Conservation (phyloP, 768 basidiomycete genomes). For the Coprinopsis sp. region DNA sequence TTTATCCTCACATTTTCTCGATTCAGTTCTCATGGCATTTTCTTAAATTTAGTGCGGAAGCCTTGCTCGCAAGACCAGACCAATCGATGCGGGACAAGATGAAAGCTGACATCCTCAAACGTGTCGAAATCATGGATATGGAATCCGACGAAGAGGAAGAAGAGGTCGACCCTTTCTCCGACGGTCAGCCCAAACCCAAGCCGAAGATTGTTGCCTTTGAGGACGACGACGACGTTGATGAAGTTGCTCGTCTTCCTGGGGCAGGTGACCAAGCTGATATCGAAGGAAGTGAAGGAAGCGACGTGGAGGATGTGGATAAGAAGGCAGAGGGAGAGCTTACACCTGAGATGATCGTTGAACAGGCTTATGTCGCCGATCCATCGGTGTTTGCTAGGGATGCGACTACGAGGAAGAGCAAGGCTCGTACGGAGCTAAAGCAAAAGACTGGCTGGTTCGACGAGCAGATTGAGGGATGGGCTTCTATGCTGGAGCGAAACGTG, state of each 20-base stretch:
- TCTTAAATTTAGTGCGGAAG: constrained; percentile 29
- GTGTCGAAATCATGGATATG: constrained; percentile 53
- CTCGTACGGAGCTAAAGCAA: constrained; percentile 57
- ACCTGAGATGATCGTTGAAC: constrained; percentile 65
- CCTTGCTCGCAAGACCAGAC: constrained; percentile 47
- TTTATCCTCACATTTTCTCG: background rate
- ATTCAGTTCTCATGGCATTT: background rate
- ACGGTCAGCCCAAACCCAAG: background rate
- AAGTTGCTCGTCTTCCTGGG: constrained; percentile 7
- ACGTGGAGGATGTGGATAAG: constrained; percentile 52
- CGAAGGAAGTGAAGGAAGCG: constrained; percentile 34
- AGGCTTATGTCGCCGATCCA: constrained; percentile 71
- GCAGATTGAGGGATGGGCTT: constrained; percentile 89
- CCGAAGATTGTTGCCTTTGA: constrained; percentile 3
- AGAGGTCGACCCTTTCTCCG: constrained; percentile 12
- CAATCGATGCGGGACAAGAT: constrained; percentile 61
- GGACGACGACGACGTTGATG: constrained; percentile 9
- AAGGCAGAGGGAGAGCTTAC: constrained; percentile 29
- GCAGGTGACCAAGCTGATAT: constrained; percentile 16
- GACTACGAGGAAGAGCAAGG: constrained; percentile 64
- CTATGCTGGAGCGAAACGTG: constrained; percentile 88
- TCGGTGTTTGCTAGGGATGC: constrained; percentile 75
- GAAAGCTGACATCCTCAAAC: constrained; percentile 78
- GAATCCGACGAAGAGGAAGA: constrained; percentile 56
- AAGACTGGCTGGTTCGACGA: constrained; percentile 78